Base-by-base conservation (phyloP, 768 basidiomycete species). In the Hericium erinaceus region DNA sequence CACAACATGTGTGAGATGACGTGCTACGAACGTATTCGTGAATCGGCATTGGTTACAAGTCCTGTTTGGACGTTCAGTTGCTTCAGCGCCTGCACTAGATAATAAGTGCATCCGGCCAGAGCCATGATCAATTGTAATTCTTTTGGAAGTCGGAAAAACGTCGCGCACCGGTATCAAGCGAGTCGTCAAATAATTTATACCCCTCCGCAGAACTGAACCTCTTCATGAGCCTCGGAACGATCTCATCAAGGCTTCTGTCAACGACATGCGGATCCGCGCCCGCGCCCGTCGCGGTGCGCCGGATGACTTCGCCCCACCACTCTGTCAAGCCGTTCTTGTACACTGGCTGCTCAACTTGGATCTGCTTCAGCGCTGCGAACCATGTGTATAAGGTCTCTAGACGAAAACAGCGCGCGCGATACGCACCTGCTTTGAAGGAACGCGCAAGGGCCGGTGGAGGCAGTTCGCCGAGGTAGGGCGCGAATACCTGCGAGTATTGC, bases 301-400 rank as follows among this genome's bases (percentile, higher is more conserved):
- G 75, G 60, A 92, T 84, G 40, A 92, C 88, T 60, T 88, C 83
- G n/a, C 73, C 68, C 90, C 90, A 92, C 89, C 88, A 92, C 2
- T 65, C 68, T 37, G 77, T 67, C 50, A 77, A 75, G 51, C 84
- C 84, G 15, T 74, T 69, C 51, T 69, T 66, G 65, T 89, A 90
- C 0, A 73, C 78, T 1, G 88, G 86, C 48, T 77, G 75, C 59
- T 83, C 80, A 15, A 61, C 71, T 66, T 89, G 85, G 18, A 84
- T 63, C 59, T 79, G 72, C 60, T 68, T 76, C 58, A 82, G 64
- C 18, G 79, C 79, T 80, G 26, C 15, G 13, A 6, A 48, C 44
- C 57, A 57, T 54, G 8, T 20, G 11, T 28, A 24, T 12, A 13
- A 6, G 13, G 15, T 15, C 5, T n/a, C 52, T 8, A 16, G 24